Evolutionary conservation across 2,329 filamentous ascomycete genomes (phyloP), one percentile per base, ranked within the genome.

Genomic region (Domatiomyces globalis): DNA sequence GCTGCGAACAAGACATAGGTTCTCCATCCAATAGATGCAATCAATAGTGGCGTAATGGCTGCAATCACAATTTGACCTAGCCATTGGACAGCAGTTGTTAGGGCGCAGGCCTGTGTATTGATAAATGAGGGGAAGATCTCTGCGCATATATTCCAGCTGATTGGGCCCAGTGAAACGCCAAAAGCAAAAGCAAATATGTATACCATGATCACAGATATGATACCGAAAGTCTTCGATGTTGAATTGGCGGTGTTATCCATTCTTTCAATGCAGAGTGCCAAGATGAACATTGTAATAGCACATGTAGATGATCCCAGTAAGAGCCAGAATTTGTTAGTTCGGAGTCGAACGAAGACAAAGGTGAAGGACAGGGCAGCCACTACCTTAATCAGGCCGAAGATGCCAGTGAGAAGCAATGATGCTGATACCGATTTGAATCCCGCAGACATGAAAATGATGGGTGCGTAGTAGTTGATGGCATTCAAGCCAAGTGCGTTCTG

Each of bases 51-150:
- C 46, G 55, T 57, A 25, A 57, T 22, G 27, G 29, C 43, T 4
- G 53, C 55, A 22, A 57, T 53, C 42, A 57, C n/a, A 25, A 55
- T 55, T 45, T 55, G 55, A 29, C 46, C 50, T 15, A 53, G 42
- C 55, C 55, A 57, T 46, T 53, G 55, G 9, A 51, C 53, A 46
- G 44, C 54, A 12, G 55, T 57, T 46, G 53, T 57, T 9, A 55
- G 22, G 22, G 55, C 52, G 43, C 55, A 56, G 42, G 49, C 51
- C 48, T 52, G 25, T 6, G 52, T 50, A 22, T 51, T 54, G 33
- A 56, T 39, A 19, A 48, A 46, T 2, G 52, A 52, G 15, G 54
- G 54, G 33, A 56, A 56, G 39, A 56, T 56, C 52, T 54, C 52
- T 8, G 44, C 45, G 43, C 54, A 57, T n/a, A 57, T 51, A 47